These are phyloP conservation scores for Leccinum subrobustum DNA, from an alignment of 1,284 basidiomycete genomes.

Conservation along the genomic window DNA sequence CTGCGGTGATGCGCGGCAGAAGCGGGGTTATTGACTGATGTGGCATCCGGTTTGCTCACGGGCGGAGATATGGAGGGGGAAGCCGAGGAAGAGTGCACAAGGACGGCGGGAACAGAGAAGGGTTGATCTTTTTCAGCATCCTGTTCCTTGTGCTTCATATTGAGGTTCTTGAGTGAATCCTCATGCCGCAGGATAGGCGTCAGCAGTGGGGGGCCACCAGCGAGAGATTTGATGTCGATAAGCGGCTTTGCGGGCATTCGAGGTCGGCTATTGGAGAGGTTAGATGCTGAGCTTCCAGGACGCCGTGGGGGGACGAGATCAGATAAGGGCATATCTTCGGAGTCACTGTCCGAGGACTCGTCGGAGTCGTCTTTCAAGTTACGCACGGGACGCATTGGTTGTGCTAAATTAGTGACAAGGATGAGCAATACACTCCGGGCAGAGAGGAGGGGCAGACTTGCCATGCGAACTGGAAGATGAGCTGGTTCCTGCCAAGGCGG, in stretches of 20 bases:
- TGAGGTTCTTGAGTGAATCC: constrained; percentile 24
- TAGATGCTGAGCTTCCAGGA: constrained; percentile 45
- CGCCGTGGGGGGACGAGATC: constrained; percentile 40
- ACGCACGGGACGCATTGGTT: background rate
- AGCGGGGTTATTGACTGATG: background rate
- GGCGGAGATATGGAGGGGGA: constrained; percentile 23
- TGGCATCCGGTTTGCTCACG: constrained; percentile 3
- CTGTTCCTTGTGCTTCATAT: constrained; percentile 17
- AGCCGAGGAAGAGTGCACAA: constrained; percentile 23
- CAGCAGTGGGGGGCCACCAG: constrained; percentile 29
- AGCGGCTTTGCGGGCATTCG: constrained; percentile 44
- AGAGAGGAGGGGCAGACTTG: constrained; percentile 8
- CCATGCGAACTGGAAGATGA: constrained; percentile 17
- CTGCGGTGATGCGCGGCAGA: constrained; percentile 15
- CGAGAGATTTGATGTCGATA: constrained; percentile 46
- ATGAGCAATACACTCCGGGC: background rate
- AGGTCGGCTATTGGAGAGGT: constrained; percentile 28
- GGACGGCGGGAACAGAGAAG: constrained; percentile 30
- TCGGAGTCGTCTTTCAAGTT: constrained; percentile 15
- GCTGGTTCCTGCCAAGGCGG: constrained; percentile 27
- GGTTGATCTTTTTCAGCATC: constrained; percentile 30
- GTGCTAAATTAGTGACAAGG: constrained; percentile 11
- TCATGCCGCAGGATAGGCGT: constrained; percentile 31
- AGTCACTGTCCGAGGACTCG: constrained; percentile 32
- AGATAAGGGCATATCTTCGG: constrained; percentile 44